Evolutionary conservation across 768 basidiomycete species (phyloP), one percentile per base, ranked within the genome.

Genomic region (Russula ochroleuca): DNA sequence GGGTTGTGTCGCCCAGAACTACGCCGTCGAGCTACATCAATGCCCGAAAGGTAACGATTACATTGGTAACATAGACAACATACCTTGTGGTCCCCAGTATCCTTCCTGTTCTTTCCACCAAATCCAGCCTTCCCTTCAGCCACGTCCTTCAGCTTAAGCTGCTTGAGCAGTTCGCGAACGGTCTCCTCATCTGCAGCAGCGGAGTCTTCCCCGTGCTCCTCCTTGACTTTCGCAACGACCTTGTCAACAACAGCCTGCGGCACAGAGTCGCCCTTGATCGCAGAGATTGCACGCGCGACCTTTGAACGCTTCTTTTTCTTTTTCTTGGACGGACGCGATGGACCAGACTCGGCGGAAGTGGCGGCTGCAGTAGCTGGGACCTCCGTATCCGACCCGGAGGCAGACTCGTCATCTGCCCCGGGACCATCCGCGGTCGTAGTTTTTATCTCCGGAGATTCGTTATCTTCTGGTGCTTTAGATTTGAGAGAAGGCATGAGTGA

Each of bases 1-100:
- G 3, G 97, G 97, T 74, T 99, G 97, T 7, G 96, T 98, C 38
- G 80, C 85, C 97, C 97, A 98, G 76, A 99, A 99, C 94, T 93
- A 70, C 61, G 57, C 45, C 54, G 47, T 49, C 57, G 62, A 37
- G 31, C 64, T 51, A 25, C 15, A 25, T 43, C 31, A 54, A 52
- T 9, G 17, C 41, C 41, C 54, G 57, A 68, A 56, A 31, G 45
- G 43, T 53, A 68, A 31, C 33, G 15, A 5, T 37, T 15, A 40
- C 38, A 28, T 19, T 8, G 31, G 14, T 37, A 10, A n/a, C 10
- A 49, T 6, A 52, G 10, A 23, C 31, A 45, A 73, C 79, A 59
- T 68, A 92, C 94, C 80, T 95, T 96, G 72, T 97, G 93, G 72
- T 89, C 87, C 51, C 91, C 92, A 71, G 88, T 82, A 67, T 89